Base-by-base conservation (phyloP, 805 yeast species). In the Candida chauliodis region DNA sequence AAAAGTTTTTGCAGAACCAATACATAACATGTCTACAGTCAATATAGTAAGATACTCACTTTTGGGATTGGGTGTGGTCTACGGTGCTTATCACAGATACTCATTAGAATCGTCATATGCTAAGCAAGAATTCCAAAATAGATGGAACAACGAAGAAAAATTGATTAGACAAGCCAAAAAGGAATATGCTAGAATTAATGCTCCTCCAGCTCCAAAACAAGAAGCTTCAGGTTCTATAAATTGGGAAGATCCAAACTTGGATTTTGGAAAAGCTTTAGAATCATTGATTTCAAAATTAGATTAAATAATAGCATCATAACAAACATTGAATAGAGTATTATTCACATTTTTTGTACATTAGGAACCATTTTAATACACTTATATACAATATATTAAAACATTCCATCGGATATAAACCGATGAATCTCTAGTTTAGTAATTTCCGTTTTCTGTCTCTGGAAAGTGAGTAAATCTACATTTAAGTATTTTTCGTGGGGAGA, bases 11-110 rank as follows among this genome's bases (percentile, higher is more conserved):
- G 15, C 8, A 16, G 4, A 15, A 7, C n/a, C 11, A 25, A 18
- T n/a, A 31, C n/a, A n/a, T n/a, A n/a, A 18, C 15, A 63, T 63
- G 69, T 62, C 69, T 37, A 56, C 50, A 32, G 63, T 68, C 53
- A 68, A 84, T 84, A 89, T 90, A 58, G 78, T 90, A 59, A 87
- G 98, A 81, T 91, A 93, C 81, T 73, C 95, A 51, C 83, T 95
- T 39, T 76, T 91, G 51, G 91, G 85, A 38, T 78, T 87, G 51
- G 99, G 99, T 64, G 71, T 90, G 42, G 74, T 78, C 45, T 87
- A 86, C 69, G 99, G 99, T 53, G 85, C 88, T 48, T 75, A 75
- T 63, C 95, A 88, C 74, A 85, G 95, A 66, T 69, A 76, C 58
- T 63, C 73, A 38, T 74, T 88, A 53, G 79, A 81, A 53, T 54